These are phyloP conservation scores for Chlamydomonas eustigma DNA, from an alignment of 139 green algal species.

Conservation along the genomic window DNA sequence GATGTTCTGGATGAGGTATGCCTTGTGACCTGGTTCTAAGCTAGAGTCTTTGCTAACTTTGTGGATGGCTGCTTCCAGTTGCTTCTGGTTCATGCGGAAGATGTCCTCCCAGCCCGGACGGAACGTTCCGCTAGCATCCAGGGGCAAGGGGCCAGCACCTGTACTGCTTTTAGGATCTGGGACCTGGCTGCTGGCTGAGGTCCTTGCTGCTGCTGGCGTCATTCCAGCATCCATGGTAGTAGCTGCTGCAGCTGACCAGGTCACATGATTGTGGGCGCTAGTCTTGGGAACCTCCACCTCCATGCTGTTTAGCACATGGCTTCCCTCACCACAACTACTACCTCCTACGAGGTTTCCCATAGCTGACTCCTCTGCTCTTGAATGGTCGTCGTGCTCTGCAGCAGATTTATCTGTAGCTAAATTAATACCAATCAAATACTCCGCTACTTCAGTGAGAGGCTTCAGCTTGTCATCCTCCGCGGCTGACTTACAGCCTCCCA, in stretches of 20 bases:
- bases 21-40: constrained; percentile 87
- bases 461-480: not conserved
- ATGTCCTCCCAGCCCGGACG: constrained; percentile 94
- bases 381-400: no score
- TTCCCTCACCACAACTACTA: not conserved
- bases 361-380: no score
- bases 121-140: constrained; percentile 39
- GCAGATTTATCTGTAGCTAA: not conserved
- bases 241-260: not conserved
- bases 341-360: not conserved
- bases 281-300: no score
- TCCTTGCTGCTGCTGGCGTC: not conserved
- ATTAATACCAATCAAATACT: not conserved
- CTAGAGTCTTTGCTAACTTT: constrained; percentile 72
- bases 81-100: constrained; percentile 98
- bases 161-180: not conserved
- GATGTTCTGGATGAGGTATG: constrained; percentile 97
- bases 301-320: no score
- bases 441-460: not conserved
- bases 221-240: no score
- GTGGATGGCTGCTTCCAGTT: constrained; percentile 91
- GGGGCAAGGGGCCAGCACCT: not conserved
- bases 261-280: not conserved
- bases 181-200: not conserved
- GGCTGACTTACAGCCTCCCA: no score